phyloP scores from a whole-genome alignment of 2,329 filamentous ascomycete genomes.

The Neonectria faginata region DNA sequence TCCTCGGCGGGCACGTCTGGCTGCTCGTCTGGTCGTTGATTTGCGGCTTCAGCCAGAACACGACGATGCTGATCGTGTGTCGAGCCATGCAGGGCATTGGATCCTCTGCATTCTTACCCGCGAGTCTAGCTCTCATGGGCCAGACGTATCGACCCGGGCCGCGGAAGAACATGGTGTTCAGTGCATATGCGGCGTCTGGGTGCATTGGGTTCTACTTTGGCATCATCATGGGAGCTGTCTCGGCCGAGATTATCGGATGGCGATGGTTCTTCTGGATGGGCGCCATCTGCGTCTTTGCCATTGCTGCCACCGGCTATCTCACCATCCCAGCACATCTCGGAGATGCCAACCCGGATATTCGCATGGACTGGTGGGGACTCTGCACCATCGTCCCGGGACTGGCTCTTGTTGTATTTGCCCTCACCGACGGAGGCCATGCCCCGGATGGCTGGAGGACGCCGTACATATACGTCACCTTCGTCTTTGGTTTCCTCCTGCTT shows the following conservation, averaged over 20 bases:
- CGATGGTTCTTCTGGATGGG: conserved; percentile 79
- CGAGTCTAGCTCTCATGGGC: conserved; percentile 76
- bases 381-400: conserved; percentile 72
- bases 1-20: conserved; percentile 70
- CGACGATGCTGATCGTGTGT: conserved; percentile 76
- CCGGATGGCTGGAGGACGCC: conserved; percentile 76
- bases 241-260: conserved; percentile 71
- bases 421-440: conserved; percentile 78
- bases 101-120: conserved; percentile 74
- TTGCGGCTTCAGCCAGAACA: conserved; percentile 73
- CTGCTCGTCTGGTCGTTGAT: conserved; percentile 75
- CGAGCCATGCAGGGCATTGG: conserved; percentile 80
- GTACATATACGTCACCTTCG: conserved; percentile 75
- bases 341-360: conserved; percentile 43
- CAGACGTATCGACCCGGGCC: conserved; percentile 77
- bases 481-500: conserved; percentile 71
- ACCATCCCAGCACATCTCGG: conserved; percentile 53
- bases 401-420: conserved; percentile 77
- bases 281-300: conserved; percentile 54
- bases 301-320: conserved; percentile 59
- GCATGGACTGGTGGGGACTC: conserved; percentile 77
- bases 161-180: conserved; percentile 75
- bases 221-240: conserved; percentile 74
- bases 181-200: conserved; percentile 68
- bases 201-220: conserved; percentile 71